Evolutionary conservation across 345 rosid genomes (phyloP).

Genomic region (Hibiscus mutabilis): DNA sequence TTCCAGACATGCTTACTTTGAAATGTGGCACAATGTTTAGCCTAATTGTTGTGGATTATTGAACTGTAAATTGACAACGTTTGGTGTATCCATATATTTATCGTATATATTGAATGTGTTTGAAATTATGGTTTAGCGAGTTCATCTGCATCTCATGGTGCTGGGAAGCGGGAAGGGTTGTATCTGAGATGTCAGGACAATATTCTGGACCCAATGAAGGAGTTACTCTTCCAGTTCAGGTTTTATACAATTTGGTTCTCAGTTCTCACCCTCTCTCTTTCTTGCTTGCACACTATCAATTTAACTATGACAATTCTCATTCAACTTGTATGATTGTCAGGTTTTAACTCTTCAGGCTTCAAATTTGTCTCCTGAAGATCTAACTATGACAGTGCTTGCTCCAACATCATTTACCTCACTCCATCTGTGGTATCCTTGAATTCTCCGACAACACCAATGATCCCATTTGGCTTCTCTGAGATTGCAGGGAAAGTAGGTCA

Average conservation of each 20-base stretch:
- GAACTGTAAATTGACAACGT: not conserved
- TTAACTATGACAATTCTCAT: conserved; percentile 9
- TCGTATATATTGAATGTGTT: not conserved
- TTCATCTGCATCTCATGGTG: not conserved
- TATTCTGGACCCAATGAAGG: conserved; percentile 51
- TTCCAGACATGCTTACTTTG: not conserved
- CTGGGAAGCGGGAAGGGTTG: conserved; percentile 22
- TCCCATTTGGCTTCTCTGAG: no score
- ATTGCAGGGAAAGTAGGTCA: no score
- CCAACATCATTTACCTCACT: conserved; percentile 78
- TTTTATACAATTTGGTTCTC: conserved; percentile 19
- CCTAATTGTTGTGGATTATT: not conserved
- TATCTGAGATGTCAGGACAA: conserved; percentile 67
- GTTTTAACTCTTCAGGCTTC: conserved; percentile 90
- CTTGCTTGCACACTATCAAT: not conserved
- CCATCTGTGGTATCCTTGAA: conserved; percentile 86
- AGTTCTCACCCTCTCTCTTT: conserved; percentile 5
- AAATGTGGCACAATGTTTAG: not conserved
- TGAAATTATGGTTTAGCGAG: not conserved
- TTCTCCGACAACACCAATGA: conserved; percentile 37
- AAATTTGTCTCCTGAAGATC: conserved; percentile 83
- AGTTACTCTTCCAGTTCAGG: conserved; percentile 87
- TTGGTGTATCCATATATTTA: not conserved
- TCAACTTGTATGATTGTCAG: conserved; percentile 39
- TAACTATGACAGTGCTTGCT: conserved; percentile 82